Base-by-base conservation (phyloP, 73 alveolate species). In the Diophrys appendiculata region DNA sequence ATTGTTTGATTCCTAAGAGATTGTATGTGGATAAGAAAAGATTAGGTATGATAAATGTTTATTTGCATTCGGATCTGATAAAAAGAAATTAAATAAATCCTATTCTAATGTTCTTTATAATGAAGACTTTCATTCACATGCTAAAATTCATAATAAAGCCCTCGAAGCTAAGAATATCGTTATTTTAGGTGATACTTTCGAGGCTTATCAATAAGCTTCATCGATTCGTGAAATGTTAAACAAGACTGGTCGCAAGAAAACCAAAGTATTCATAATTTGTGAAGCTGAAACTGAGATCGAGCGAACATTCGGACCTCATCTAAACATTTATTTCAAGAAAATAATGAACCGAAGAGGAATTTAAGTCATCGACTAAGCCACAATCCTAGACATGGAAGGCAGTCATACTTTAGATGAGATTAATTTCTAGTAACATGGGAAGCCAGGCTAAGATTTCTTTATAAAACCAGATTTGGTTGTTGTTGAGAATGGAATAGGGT, bases 51-150 rank as follows among this genome's bases (percentile, higher is more conserved):
- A 86, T 56, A 56, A 54, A 31, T 53, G 80, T 24, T 22, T 78
- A 33, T 32, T 86, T 29, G 89, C 93, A 2, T 54, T 65, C 52
- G 93, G 93, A 0, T 26, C 88, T 1, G 23, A 76, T 11, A 86
- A 79, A 53, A 79, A 27, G 77, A 56, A 72, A 28, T 43, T 71
- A 0, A 26, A 35, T 25, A 29, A 64, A 33, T 26, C 30, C 0
- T 86, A 65, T 69, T 52, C 89, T 11, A 86, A 86, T 74, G 89
- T 86, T 22, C 72, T 26, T 68, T 71, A 65, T 73, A 33, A 79
- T 60, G 79, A 65, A 24, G 93, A 86, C 69, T 69, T 76, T 53
- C 53, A 32, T 8, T 80, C 90, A 11, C 93, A 86, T 72, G 93
- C 93, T 25, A 72, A 73, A 32, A 35, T 43, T 29, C 89, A 86